These are phyloP conservation scores for Kluyveromyces sp. DNA, from an alignment of 1,139 yeast species.

Conservation along the genomic window DNA sequence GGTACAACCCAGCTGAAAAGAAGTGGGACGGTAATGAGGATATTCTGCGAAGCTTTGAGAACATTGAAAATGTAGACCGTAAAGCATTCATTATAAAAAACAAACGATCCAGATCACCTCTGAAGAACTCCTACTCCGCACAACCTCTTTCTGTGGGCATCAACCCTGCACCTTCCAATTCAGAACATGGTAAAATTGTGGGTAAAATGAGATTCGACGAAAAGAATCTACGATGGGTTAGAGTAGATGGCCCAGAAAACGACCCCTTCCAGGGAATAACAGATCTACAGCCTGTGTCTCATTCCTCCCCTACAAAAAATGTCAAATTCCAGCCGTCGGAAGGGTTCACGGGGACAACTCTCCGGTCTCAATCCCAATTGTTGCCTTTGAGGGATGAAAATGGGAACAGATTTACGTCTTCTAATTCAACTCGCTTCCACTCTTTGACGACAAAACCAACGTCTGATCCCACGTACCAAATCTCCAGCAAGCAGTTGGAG, in stretches of 20 bases:
- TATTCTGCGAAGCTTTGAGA: conserved; percentile 42
- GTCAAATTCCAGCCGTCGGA: conserved; percentile 7
- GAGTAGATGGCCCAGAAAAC: conserved; percentile 32
- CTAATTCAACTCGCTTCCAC: conserved; percentile 19
- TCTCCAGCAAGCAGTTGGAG: conserved; percentile 25
- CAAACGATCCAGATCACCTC: conserved; percentile 11
- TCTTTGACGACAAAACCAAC: conserved; percentile 13
- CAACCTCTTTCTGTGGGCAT: background rate
- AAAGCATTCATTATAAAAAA: conserved; percentile 22
- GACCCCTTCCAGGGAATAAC: conserved; percentile 37
- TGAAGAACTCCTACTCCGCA: conserved; percentile 2
- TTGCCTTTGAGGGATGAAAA: conserved; percentile 7
- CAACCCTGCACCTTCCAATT: background rate
- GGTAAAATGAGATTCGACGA: conserved; percentile 53
- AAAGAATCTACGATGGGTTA: conserved; percentile 46
- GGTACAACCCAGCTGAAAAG: conserved; percentile 43
- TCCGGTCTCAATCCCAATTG: conserved; percentile 11
- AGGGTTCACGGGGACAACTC: conserved; percentile 21
- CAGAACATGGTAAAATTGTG: conserved; percentile 26
- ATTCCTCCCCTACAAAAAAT: conserved; percentile 9
- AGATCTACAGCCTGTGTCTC: conserved; percentile 14
- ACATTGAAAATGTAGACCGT: conserved; percentile 20
- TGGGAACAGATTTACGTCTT: conserved; percentile 8
- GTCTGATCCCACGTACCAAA: conserved; percentile 19
- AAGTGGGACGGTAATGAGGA: conserved; percentile 59